A percentile compares a stretch with the other conserved stretches of the same genome.
Evolutionary conservation across 306 rosid species (phyloP).

Genomic region (Hylodesmum podocarpum): DNA sequence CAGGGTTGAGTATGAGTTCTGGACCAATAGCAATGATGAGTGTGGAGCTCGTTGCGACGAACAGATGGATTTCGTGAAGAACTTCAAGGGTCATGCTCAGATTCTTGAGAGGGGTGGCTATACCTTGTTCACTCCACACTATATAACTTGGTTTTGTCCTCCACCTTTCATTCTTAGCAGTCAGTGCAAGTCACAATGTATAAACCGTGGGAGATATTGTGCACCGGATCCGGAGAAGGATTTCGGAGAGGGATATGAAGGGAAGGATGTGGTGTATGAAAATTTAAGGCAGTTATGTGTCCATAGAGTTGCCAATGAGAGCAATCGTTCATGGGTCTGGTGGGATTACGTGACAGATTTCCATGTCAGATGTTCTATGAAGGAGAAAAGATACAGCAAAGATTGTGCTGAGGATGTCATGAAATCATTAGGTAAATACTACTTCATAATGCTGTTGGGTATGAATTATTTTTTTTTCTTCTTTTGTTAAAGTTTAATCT

Average conservation of each 20-base stretch:
- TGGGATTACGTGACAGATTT: slow-evolving; percentile 98
- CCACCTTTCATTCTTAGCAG: slow-evolving; percentile 52
- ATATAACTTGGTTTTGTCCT: slow-evolving; percentile 96
- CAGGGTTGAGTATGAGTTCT: slow-evolving; percentile 89
- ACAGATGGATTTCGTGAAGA: slow-evolving; percentile 83
- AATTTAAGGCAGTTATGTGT: slow-evolving; percentile 98
- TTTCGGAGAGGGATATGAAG: slow-evolving; percentile 78
- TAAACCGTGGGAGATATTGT: slow-evolving; percentile 85
- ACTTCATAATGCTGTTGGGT: background rate
- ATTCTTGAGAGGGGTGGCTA: slow-evolving; percentile 91
- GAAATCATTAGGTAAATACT: slow-evolving; percentile 65
- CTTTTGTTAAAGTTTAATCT: background rate
- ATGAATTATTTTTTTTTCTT: background rate
- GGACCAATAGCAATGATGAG: slow-evolving; percentile 97
- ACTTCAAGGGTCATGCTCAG: slow-evolving; percentile 92
- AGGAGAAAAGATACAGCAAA: slow-evolving; percentile 81
- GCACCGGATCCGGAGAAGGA: slow-evolving; percentile 91
- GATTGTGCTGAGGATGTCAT: slow-evolving; percentile 83
- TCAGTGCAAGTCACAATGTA: slow-evolving; percentile 92
- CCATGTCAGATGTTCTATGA: slow-evolving; percentile 95
- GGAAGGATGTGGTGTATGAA: slow-evolving; percentile 88
- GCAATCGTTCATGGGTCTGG: slow-evolving; percentile 88
- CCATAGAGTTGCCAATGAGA: slow-evolving; percentile 83
- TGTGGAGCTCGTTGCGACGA: slow-evolving; percentile 93
- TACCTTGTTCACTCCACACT: slow-evolving; percentile 81